Percentiles rank a stretch among this genome's conserved stretches.
Conservation (phyloP, 2,329 filamentous ascomycete genomes). For the Cladosporium sp. region DNA sequence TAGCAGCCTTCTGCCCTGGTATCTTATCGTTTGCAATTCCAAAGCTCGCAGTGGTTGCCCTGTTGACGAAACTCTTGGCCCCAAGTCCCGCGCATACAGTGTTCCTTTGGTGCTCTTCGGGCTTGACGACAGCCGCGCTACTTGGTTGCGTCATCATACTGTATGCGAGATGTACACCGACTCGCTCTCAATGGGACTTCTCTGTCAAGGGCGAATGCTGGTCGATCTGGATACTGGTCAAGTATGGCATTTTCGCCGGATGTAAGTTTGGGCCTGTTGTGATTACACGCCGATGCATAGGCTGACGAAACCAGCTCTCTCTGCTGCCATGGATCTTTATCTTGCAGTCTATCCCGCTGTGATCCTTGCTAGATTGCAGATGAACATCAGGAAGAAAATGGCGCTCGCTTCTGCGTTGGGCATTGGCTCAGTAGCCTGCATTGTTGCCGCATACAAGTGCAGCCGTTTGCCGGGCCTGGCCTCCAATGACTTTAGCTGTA, state of each 20-base stretch:
- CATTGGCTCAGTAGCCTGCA: constrained; percentile 41
- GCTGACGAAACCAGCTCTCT: neutral
- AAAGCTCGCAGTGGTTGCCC: constrained; percentile 8
- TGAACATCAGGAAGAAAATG: constrained; percentile 45
- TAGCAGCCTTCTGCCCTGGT: constrained; percentile 13
- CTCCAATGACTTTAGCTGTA: constrained; percentile 36
- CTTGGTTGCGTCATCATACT: constrained; percentile 13
- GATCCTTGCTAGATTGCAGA: constrained; percentile 41
- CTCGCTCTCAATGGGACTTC: constrained; percentile 11
- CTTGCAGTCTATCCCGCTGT: constrained; percentile 45
- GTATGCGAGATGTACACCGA: constrained; percentile 10
- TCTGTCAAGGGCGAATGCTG: constrained; percentile 6
- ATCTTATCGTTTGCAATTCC: constrained; percentile 12
- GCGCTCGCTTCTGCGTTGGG: constrained; percentile 42
- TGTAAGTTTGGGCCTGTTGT: neutral
- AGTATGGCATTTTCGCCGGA: constrained; percentile 11
- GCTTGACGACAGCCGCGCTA: neutral
- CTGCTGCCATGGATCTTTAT: constrained; percentile 41
- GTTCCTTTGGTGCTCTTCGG: constrained; percentile 1
- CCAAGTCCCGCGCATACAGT: constrained; percentile 10
- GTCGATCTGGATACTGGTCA: constrained; percentile 6
- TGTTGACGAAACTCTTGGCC: constrained; percentile 14
- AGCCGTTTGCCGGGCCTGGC: constrained; percentile 33
- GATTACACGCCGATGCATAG: too few relatives aligned
- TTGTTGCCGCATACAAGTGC: constrained; percentile 38